Base-by-base conservation (phyloP, 805 yeast genomes). In the Candida takata region DNA sequence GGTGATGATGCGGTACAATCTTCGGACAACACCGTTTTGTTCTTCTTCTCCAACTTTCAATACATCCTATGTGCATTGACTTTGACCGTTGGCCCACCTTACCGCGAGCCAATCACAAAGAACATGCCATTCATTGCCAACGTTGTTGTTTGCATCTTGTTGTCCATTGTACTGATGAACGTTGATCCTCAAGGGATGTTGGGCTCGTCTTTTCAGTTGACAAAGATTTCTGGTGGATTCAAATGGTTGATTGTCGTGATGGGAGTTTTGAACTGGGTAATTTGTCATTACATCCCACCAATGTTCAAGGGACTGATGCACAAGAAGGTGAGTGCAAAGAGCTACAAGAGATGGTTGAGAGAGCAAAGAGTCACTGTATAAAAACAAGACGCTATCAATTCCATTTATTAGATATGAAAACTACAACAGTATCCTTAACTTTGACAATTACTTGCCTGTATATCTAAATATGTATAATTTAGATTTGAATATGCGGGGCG, bases 81-180 rank as follows among this genome's bases (percentile, higher is more conserved):
- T n/a, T 64, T 92, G 40, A 83, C 95, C 14, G 84, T 75, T 10
- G 98, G 99, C 0, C 88, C 92, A 8, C 99, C 99, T 15, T 92
- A 86, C 58, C 70, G 98, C 38, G 81, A 84, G 52, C 79, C 88
- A 2, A 73, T 80, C 47, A 57, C 62, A 19, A 67, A 76, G 42
- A 92, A 82, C 49, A 34, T 45, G 9, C 95, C 95, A 6, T 90
- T 87, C 54, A 63, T 92, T 34, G 27, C 65, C 2, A 85, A 87
- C 34, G 65, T 84, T 28, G 43, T 64, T 0, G 40, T 64, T 1
- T 72, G 94, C 0, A 37, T 70, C 1, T 33, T 65, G 5, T 40
- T 77, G 8, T 78, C 90, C 12, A 42, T 68, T 0, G 35, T 57
- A 4, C 60, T 86, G 45, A 79, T 88, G 75, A 47, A 57, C 17